Base-by-base conservation (phyloP, 2,329 filamentous ascomycete genomes). In the Dothideomycetes sp. region DNA sequence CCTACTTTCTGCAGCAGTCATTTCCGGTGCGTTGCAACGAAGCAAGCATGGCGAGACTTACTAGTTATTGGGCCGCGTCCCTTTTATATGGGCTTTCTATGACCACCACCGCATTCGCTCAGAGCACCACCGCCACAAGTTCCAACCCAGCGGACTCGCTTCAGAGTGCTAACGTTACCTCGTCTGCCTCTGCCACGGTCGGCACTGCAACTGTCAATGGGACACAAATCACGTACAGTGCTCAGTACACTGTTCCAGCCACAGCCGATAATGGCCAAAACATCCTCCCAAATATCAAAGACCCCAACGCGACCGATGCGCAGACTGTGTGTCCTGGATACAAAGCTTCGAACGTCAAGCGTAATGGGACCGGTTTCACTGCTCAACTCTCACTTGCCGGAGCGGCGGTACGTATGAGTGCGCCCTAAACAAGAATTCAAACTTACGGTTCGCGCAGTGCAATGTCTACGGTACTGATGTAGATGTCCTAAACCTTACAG, bases 391-490 rank as follows among this genome's bases (percentile, higher is more conserved):
- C 50, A 0, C 54, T 78, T 38, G 72, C 71, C 29, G 75, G 73
- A 3, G 48, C 62, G 16, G 55, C 72, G 19, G 52, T 54, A 41
- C 42, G 52, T 43, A 27, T 18, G 15, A 16, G 12, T 18, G 18
- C 10, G 12, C 17, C n/a, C 18, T 19, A 12, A 12, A 22, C 5
- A 17, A 35, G 12, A 7, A n/a, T 15, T 14, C 8, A 5, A 7
- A 35, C 12, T 18, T 15, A 27, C n/a, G 29, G 18, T 14, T 18
- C 19, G 11, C 12, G 9, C 14, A 37, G 11, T 78, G 85, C 64
- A 82, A 89, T 57, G 73, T 77, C 16, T 93, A 89, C 47, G 85
- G 86, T 0, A 80, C 70, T 5, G 86, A 93, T 53, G 64, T 93
- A 19, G 68, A 78, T 17, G 64, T 70, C 4, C 63, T 93, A 36